Evolutionary conservation across 768 basidiomycete species (phyloP), one percentile per base, ranked within the genome.

Genomic region (Tulasnella sp.): DNA sequence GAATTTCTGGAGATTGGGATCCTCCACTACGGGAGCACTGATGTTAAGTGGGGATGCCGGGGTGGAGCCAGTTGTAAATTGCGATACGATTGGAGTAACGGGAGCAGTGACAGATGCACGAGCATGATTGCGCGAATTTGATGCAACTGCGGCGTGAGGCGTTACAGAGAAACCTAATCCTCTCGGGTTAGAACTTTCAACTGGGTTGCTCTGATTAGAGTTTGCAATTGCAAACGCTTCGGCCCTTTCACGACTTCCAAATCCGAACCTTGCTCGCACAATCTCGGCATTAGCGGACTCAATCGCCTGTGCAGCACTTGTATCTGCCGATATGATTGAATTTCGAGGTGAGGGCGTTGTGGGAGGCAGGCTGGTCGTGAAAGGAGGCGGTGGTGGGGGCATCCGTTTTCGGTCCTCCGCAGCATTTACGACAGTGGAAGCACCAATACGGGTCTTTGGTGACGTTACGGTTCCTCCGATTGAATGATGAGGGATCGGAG

Each of bases 261-360:
- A 51, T 25, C 49, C 39, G n/a, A 43, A 51, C 25, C 40, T 51
- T 29, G 49, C 37, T 7, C 40, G 49, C 19, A 51, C 37, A 42
- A 51, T 43, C 25, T 51, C 49, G 12, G 40, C 37, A 16, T 16
- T 43, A 6, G 37, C 44, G 29, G 49, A 42, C 29, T 51, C 49
- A 3, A 43, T 42, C 12, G 49, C 39, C 27, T 24, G 29, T 13
- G 49, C 28, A n/a, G n/a, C n/a, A n/a, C n/a, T n/a, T n/a, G n/a
- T n/a, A 22, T 22, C 27, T 15, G 39, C 35, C 7, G 39, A 19
- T 19, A 42, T n/a, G 12, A 10, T 15, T 10, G 37, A 41, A 35
- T 29, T 16, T 6, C 22, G 16, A 34, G 33, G 5, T 12, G 12
- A 35, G 34, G 16, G 34, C 12, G 34, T 12, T n/a, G 6, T 40